A percentile compares a stretch with the other conserved stretches of the same genome.
Conservation (phyloP, 2,329 filamentous ascomycete species). For the Chaetomium globosum region DNA sequence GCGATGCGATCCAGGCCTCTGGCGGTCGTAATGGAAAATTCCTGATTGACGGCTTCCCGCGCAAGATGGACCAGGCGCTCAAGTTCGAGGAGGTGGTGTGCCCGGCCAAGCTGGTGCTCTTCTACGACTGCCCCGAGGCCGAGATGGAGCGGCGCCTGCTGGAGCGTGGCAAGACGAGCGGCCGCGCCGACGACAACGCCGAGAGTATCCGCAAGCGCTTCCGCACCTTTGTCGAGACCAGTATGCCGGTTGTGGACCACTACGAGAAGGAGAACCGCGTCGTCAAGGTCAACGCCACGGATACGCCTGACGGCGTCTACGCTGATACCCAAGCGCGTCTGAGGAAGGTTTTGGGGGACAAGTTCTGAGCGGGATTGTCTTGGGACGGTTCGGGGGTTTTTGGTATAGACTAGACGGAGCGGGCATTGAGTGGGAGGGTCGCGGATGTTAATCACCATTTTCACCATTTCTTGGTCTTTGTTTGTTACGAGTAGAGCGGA, state of each 20-base stretch:
- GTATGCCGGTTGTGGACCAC: slow-evolving; percentile 93
- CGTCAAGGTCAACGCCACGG: slow-evolving; percentile 75
- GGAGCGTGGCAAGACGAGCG: slow-evolving; percentile 89
- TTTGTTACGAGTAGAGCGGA: slow-evolving; percentile 15
- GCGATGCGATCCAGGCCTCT: slow-evolving; percentile 58
- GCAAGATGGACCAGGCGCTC: slow-evolving; percentile 94
- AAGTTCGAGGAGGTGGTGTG: slow-evolving; percentile 92
- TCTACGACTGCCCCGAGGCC: slow-evolving; percentile 89
- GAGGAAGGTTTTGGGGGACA: slow-evolving; percentile 51
- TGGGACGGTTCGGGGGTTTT: background rate
- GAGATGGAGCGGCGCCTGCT: slow-evolving; percentile 84
- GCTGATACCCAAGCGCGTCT: slow-evolving; percentile 56
- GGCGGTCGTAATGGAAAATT: slow-evolving; percentile 60
- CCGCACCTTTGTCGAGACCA: slow-evolving; percentile 89
- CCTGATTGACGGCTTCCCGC: slow-evolving; percentile 80
- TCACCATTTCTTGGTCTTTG: slow-evolving; percentile 9
- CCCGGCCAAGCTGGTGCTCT: slow-evolving; percentile 80
- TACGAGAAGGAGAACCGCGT: slow-evolving; percentile 78
- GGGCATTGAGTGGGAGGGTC: slow-evolving; percentile 14
- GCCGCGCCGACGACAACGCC: slow-evolving; percentile 87
- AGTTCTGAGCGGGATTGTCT: slow-evolving; percentile 39
- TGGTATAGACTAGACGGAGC: slow-evolving; percentile 23
- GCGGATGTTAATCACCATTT: background rate
- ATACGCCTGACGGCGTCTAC: slow-evolving; percentile 64
- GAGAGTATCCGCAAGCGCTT: slow-evolving; percentile 97